These are phyloP conservation scores for Cylindrotheca closterium DNA, from an alignment of 108 stramenopile species.

Conservation along the genomic window DNA sequence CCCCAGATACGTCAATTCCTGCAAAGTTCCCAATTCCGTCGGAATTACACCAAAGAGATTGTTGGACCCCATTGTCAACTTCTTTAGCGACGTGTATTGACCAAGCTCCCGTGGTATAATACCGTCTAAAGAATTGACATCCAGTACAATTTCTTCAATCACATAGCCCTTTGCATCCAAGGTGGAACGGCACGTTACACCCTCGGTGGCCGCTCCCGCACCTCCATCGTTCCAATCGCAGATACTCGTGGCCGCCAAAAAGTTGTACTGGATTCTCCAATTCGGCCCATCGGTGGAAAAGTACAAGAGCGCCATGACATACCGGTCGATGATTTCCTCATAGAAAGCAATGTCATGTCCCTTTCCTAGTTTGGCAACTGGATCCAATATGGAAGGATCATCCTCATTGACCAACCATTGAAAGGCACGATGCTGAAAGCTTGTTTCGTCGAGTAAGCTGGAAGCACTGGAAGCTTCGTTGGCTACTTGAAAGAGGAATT, in stretches of 20 bases:
- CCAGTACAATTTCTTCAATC: constrained; percentile 4
- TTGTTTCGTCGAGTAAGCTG: too few species aligned
- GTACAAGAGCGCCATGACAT: constrained; percentile 19
- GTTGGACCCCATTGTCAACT: not conserved
- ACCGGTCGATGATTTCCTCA: constrained; percentile 6
- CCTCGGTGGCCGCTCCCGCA: not conserved
- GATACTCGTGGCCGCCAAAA: not conserved
- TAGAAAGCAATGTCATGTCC: not conserved
- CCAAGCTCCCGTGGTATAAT: not conserved
- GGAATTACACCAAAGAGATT: not conserved
- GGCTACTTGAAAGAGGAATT: too few species aligned
- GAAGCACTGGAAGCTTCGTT: too few species aligned
- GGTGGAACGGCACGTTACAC: not conserved
- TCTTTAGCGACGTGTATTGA: not conserved
- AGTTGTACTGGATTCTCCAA: constrained; percentile 4
- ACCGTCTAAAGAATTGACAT: constrained; percentile 7
- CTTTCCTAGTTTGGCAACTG: not conserved
- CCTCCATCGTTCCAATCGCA: constrained; percentile 14
- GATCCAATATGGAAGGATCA: too few species aligned
- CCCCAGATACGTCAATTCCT: constrained; percentile 3
- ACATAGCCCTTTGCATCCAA: not conserved
- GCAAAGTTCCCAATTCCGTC: constrained; percentile 3
- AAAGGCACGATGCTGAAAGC: too few species aligned
- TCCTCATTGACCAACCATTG: not conserved
- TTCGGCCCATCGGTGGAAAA: constrained; percentile 15